A percentile compares a stretch with the other conserved stretches of the same genome.
phyloP scores from a whole-genome alignment of 2,329 filamentous ascomycete species.

The Botrytis sinoallii region DNA sequence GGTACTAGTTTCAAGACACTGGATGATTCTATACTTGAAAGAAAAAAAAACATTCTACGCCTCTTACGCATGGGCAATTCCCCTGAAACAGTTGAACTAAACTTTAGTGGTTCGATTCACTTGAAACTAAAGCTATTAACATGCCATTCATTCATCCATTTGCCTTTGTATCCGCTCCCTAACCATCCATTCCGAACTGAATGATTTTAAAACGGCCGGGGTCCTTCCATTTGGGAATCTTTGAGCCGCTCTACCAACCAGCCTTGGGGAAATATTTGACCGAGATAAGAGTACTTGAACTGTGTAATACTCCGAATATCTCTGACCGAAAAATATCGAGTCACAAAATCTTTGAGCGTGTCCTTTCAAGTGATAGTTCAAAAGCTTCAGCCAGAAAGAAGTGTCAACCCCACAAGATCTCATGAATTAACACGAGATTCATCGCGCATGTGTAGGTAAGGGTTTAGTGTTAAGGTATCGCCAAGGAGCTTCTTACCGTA shows the following conservation, averaged over 20 bases:
- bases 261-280: not conserved
- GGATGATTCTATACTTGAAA: not conserved
- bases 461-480: not conserved
- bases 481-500: not conserved
- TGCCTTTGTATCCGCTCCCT: not conserved
- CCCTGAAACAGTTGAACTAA: not conserved
- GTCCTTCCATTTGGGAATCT: conserved; percentile 4
- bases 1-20: conserved; percentile 1
- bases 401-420: not conserved
- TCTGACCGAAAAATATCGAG: conserved; percentile 1
- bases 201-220: not conserved
- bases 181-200: not conserved
- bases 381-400: not conserved
- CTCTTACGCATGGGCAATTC: not conserved
- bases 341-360: not conserved
- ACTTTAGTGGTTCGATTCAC: not conserved
- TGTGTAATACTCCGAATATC: not conserved
- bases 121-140: not conserved
- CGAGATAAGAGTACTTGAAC: conserved; percentile 5
- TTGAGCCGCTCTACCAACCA: not conserved
- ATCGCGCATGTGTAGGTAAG: not conserved
- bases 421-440: not conserved
- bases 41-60: not conserved
- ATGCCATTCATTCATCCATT: not conserved
- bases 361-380: not conserved